Conservation (phyloP, 2,329 filamentous ascomycete genomes). For the Colletotrichum tropicicola region DNA sequence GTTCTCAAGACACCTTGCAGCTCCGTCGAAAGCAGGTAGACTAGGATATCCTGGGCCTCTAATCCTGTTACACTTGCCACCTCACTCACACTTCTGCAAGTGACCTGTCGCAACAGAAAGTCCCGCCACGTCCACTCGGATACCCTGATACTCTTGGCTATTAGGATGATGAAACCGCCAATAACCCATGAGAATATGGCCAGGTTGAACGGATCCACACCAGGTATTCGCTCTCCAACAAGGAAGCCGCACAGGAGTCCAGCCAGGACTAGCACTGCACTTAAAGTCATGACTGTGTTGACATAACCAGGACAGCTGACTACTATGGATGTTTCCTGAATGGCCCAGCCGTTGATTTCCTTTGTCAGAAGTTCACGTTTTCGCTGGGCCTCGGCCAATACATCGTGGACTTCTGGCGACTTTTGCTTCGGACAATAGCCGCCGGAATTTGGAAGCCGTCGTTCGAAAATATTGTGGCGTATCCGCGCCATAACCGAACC, state of each 20-base stretch:
- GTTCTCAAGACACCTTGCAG: constrained; percentile 26
- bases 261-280: background rate
- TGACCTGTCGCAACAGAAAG: constrained; percentile 33
- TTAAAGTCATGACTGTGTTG: rapidly evolving
- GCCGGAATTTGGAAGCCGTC: background rate
- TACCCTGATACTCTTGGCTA: constrained; percentile 35
- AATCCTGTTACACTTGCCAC: constrained; percentile 32
- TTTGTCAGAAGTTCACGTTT: background rate
- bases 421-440: background rate
- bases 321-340: background rate
- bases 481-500: background rate
- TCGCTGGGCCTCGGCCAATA: background rate
- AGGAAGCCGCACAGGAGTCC: background rate
- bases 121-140: constrained; percentile 38
- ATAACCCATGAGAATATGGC: constrained; percentile 37
- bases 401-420: background rate
- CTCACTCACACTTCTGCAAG: constrained; percentile 35
- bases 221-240: background rate
- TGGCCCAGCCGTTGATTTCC: background rate
- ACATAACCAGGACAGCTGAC: background rate
- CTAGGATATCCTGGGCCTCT: constrained; percentile 34
- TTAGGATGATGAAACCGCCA: constrained; percentile 35
- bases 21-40: constrained; percentile 34
- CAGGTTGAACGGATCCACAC: constrained; percentile 39
- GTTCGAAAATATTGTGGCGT: background rate